These are phyloP conservation scores for Podospora australis DNA, from an alignment of 495 filamentous ascomycete species.

Conservation along the genomic window DNA sequence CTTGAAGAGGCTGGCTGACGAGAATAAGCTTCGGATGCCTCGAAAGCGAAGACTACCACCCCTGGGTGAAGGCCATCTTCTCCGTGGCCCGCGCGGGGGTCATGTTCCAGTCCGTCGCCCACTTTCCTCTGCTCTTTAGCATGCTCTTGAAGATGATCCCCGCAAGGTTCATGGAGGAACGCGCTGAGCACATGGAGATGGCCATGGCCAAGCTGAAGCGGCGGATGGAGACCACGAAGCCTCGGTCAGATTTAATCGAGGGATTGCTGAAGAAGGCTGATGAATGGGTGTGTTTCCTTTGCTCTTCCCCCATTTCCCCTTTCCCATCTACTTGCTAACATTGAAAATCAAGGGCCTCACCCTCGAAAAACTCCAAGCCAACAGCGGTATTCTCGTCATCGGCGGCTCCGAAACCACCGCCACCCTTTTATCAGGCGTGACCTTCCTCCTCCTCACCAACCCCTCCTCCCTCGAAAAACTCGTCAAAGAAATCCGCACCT, in stretches of 20 bases:
- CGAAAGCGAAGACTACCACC: constrained; percentile 41
- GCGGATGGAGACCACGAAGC: constrained; percentile 34
- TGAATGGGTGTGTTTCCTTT: constrained; percentile 29
- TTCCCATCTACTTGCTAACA: neutral
- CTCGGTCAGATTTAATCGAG: constrained; percentile 43
- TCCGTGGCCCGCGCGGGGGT: constrained; percentile 30
- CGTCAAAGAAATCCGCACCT: constrained; percentile 41
- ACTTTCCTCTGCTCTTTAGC: constrained; percentile 22
- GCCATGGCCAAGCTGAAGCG: constrained; percentile 34
- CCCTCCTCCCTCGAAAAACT: constrained; percentile 39
- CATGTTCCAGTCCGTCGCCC: constrained; percentile 28
- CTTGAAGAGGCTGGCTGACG: neutral
- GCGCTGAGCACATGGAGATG: constrained; percentile 29
- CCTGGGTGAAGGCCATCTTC: constrained; percentile 50
- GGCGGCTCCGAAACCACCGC: constrained; percentile 58
- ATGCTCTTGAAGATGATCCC: constrained; percentile 21
- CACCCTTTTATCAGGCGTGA: constrained; percentile 45
- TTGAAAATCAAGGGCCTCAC: constrained; percentile 26
- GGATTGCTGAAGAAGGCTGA: constrained; percentile 43
- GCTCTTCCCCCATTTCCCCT: neutral
- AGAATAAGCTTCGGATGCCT: constrained; percentile 50
- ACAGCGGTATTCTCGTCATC: constrained; percentile 40
- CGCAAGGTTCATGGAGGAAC: constrained; percentile 23
- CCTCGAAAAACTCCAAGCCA: constrained; percentile 33
- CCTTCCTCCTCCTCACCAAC: constrained; percentile 47